A percentile compares a stretch with the other conserved stretches of the same genome.
Evolutionary conservation across 306 rosid genomes (phyloP).

Genomic region (Glycine latifolia): DNA sequence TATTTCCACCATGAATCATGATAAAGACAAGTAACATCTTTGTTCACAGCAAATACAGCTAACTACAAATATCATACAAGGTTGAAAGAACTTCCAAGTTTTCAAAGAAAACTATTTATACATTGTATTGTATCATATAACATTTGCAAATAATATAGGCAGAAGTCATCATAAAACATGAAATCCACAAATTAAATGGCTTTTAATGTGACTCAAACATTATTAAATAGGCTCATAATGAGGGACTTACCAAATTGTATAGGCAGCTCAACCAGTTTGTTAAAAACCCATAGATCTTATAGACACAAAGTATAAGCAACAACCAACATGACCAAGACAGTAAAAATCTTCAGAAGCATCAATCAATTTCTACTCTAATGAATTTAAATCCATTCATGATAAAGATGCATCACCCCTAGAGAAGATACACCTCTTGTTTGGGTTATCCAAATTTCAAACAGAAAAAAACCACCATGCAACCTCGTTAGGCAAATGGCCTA

Average conservation of each 20-base stretch:
- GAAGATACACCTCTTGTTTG: too few relatives aligned
- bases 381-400: too few relatives aligned
- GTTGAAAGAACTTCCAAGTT: not conserved
- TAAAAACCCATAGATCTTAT: not conserved
- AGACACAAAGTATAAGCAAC: too few relatives aligned
- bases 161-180: constrained; percentile 2
- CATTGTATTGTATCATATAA: not conserved
- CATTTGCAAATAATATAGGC: not conserved
- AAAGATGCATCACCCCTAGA: too few relatives aligned
- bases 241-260: too few relatives aligned
- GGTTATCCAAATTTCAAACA: too few relatives aligned
- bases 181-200: constrained; percentile 17
- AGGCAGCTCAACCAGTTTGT: too few relatives aligned
- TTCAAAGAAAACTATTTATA: not conserved
- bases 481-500: too few relatives aligned
- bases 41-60: not conserved
- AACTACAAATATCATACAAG: not conserved
- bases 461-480: too few relatives aligned
- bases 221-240: not conserved
- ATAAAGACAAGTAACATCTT: not conserved
- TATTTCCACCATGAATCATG: not conserved
- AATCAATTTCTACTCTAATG: too few relatives aligned
- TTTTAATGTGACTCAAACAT: constrained; percentile 1
- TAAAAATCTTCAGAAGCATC: too few relatives aligned
- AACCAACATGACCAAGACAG: too few relatives aligned